Evolutionary conservation across 192 early-diverging fungal species (phyloP).

Genomic region (Rhizoclosmatium sp.): DNA sequence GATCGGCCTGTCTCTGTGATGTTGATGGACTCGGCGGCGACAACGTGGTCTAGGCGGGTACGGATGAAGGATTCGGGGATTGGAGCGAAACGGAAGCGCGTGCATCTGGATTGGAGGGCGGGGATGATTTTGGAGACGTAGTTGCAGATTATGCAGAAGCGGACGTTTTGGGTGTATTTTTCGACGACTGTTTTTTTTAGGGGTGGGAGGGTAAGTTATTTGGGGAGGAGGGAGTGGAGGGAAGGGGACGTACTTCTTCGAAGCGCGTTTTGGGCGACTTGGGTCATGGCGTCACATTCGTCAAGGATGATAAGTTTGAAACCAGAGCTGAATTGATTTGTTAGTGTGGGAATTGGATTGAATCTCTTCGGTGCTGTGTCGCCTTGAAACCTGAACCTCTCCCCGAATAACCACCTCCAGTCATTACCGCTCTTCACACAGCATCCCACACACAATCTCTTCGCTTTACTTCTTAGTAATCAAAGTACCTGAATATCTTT

Average conservation of each 20-base stretch:
- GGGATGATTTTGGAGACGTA: conserved; percentile 98
- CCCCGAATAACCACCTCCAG: no score
- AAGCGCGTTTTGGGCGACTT: conserved; percentile 88
- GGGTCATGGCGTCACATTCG: conserved; percentile 97
- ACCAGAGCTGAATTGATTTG: conserved; percentile 63
- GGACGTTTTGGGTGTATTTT: conserved; percentile 96
- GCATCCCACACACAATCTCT: no score
- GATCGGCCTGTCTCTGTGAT: conserved; percentile 80
- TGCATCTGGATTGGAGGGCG: conserved; percentile 98
- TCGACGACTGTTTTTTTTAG: conserved; percentile 79
- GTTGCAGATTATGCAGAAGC: conserved; percentile 99
- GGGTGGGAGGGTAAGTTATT: no score
- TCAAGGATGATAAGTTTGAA: conserved; percentile 98
- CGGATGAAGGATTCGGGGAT: conserved; percentile 82
- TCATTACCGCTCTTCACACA: no score
- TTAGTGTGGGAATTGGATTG: neutral
- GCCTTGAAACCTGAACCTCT: no score
- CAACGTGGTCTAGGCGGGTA: conserved; percentile 64
- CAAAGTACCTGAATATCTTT: conserved; percentile 78
- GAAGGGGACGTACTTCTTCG: conserved; percentile 70
- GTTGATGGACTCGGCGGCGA: conserved; percentile 63
- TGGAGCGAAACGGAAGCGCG: conserved; percentile 93
- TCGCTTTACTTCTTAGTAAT: neutral
- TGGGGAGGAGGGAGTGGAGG: neutral
- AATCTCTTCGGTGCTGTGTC: neutral